phyloP scores from a whole-genome alignment of 352 stramenopile species.

The Elongisporangium senticosum region DNA sequence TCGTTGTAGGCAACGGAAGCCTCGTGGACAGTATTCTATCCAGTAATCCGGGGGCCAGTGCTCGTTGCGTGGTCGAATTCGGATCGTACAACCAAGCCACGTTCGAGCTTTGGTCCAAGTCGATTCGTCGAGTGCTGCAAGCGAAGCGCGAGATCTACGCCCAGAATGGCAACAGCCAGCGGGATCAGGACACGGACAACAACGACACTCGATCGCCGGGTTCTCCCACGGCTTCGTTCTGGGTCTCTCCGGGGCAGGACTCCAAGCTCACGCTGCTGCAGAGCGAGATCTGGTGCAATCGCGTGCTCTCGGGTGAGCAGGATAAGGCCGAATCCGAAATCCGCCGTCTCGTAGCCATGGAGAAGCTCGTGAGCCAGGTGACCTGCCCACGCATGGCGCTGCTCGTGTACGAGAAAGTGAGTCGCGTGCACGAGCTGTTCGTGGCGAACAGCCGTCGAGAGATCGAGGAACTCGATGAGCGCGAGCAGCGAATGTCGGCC shows the following conservation, averaged over 20 bases:
- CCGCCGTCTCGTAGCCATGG: constrained; percentile 77
- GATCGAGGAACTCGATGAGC: constrained; percentile 48
- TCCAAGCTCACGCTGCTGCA: constrained; percentile 77
- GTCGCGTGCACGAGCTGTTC: constrained; percentile 83
- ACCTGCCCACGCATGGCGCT: constrained; percentile 76
- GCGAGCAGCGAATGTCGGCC: constrained; percentile 32
- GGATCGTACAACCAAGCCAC: constrained; percentile 73
- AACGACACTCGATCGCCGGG: constrained; percentile 3
- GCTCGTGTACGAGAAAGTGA: constrained; percentile 86
- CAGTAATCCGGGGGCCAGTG: constrained; percentile 53
- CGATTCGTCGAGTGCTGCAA: constrained; percentile 62
- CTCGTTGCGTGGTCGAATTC: constrained; percentile 71
- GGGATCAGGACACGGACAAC: constrained; percentile 9
- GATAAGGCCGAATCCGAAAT: constrained; percentile 83
- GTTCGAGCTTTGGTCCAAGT: constrained; percentile 85
- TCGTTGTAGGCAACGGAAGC: constrained; percentile 39
- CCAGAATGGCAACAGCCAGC: constrained; percentile 9
- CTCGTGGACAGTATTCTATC: constrained; percentile 37
- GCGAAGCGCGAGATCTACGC: constrained; percentile 38
- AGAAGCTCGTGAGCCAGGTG: constrained; percentile 78
- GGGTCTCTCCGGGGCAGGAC: constrained; percentile 80
- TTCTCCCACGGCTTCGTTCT: constrained; percentile 14
- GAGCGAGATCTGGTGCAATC: constrained; percentile 84
- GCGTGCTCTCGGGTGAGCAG: constrained; percentile 70
- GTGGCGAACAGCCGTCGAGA: constrained; percentile 72